A percentile compares a stretch with the other conserved stretches of the same genome.
Conservation (phyloP, 805 yeast genomes). For the Monosporozyma yasuniensis region DNA sequence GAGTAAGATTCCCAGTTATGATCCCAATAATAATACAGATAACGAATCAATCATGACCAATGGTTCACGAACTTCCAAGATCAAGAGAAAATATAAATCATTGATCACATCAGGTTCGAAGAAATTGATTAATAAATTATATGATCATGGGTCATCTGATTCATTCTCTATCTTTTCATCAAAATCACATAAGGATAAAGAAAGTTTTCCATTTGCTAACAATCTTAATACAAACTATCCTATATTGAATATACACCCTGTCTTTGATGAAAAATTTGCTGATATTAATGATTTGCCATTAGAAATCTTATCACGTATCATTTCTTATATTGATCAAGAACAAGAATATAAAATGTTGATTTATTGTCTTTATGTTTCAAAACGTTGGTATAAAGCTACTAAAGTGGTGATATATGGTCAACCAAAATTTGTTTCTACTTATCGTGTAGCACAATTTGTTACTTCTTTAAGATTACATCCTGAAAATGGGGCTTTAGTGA, state of each 20-base stretch:
- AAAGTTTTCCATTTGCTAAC: too few species aligned
- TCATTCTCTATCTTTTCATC: constrained; percentile 26
- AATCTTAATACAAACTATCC: background rate
- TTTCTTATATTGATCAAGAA: constrained; percentile 16
- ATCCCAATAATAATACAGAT: constrained; percentile 5
- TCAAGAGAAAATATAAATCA: constrained; percentile 20
- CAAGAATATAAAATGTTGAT: constrained; percentile 26
- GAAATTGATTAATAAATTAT: constrained; percentile 26
- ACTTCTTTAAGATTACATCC: constrained; percentile 51
- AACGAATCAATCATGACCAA: constrained; percentile 7
- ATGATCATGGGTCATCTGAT: constrained; percentile 27
- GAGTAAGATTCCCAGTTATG: constrained; percentile 2
- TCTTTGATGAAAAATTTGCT: constrained; percentile 10
- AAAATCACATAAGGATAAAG: constrained; percentile 11
- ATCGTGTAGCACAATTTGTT: constrained; percentile 72
- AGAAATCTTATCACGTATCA: constrained; percentile 25
- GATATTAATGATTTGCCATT: constrained; percentile 27
- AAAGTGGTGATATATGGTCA: constrained; percentile 46
- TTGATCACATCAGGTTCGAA: constrained; percentile 20
- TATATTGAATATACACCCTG: constrained; percentile 2
- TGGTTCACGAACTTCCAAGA: constrained; percentile 13
- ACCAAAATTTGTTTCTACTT: constrained; percentile 58
- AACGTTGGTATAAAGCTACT: constrained; percentile 41
- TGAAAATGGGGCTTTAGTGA: constrained; percentile 48
- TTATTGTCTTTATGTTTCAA: constrained; percentile 42